Base-by-base conservation (phyloP, 495 filamentous ascomycete genomes). In the Echria macrotheca region DNA sequence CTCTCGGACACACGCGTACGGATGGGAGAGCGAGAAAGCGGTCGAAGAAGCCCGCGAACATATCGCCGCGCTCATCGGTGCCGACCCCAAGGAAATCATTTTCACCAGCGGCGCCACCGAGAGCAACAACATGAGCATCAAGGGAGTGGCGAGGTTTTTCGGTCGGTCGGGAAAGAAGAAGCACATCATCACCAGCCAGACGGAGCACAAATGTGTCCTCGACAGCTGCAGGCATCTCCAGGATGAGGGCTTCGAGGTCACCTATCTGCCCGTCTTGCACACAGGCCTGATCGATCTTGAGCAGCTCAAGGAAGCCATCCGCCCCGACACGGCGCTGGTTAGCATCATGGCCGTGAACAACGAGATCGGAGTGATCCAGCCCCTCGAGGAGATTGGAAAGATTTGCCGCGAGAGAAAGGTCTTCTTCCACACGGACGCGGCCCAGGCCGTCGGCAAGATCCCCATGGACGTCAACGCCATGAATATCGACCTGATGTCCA, bases 291-390 rank as follows among this genome's bases (percentile, higher is more conserved):
- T 98, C 53, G 79, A 87, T 44, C 76, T 97, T 73, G 74, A 88
- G 47, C 79, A 91, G 59, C 77, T 98, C n/a, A 87, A 95, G 70
- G 84, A 80, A 7, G 87, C 91, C 11, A 91, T 98, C 51, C 81
- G 89, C 39, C 90, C 91, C 1, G 91, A 96, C 24, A 98, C 93
- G 24, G 81, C 77, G 40, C 72, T 98, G 15, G 91, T 97, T 59
- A 95, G 88, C 67, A 87, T 98, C 64, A 98, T 98, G 93, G 83
- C 94, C 1, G 94, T 98, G 31, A 98, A 98, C 76, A 98, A 98
- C 65, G 93, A 98, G 70, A 97, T 97, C 57, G 93, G 93, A 60
- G 93, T 98, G 23, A 91, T 98, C 47, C 93, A 98, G 67, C 94
- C 93, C 0, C 61, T 97, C 53, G 89, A 87, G 56, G 82, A 95